Conservation (phyloP, 441 rosid species). For the Bocquillonia castaneifolia region DNA sequence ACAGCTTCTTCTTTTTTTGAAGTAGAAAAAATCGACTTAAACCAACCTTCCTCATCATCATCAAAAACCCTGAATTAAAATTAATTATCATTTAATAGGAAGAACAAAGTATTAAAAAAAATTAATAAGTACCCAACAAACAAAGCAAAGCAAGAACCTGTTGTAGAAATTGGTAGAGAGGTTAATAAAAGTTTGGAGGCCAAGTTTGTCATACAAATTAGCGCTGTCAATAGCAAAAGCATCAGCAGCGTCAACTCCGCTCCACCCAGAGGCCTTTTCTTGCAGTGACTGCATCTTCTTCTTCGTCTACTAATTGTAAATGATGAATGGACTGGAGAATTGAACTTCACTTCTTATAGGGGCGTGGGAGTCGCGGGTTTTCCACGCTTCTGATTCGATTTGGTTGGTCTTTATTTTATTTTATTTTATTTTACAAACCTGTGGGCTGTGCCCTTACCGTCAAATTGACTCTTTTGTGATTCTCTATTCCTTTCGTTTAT, state of each 20-base stretch:
- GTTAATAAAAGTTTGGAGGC: slow-evolving; percentile 68
- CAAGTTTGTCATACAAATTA: slow-evolving; percentile 67
- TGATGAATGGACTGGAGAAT: too few relatives aligned
- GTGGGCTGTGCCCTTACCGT: not conserved
- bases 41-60: slow-evolving; percentile 86
- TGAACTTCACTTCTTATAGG: too few relatives aligned
- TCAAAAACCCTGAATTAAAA: slow-evolving; percentile 59
- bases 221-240: slow-evolving; percentile 75
- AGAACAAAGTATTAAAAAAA: too few relatives aligned
- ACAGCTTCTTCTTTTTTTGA: slow-evolving; percentile 84
- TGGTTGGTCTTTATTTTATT: not conserved
- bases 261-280: slow-evolving; percentile 77
- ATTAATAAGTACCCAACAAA: not conserved
- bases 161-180: slow-evolving; percentile 87
- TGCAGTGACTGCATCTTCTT: slow-evolving; percentile 66
- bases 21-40: slow-evolving; percentile 59
- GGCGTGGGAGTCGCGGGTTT: slow-evolving; percentile 4
- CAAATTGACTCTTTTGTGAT: too few relatives aligned
- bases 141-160: slow-evolving; percentile 32
- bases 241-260: slow-evolving; percentile 66
- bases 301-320: not conserved
- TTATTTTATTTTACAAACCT: not conserved
- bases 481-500: too few relatives aligned
- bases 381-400: not conserved
- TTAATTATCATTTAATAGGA: too few relatives aligned